phyloP scores from a whole-genome alignment of 139 green algal genomes.

The Micractinium sp. region DNA sequence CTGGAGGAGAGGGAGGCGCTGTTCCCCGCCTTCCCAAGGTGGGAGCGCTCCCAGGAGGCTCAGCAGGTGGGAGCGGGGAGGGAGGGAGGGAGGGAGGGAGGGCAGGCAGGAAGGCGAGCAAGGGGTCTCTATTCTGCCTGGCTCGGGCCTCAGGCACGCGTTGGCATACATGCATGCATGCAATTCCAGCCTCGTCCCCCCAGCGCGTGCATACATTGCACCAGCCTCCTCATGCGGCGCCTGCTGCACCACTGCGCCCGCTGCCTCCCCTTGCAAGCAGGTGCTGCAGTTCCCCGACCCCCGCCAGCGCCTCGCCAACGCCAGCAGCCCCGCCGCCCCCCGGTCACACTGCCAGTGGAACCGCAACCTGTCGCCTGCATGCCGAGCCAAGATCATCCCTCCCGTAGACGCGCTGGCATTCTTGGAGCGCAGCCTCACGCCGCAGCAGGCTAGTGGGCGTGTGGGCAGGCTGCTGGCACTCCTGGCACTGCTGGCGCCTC shows the following conservation, averaged over 20 bases:
- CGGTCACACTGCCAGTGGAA: background rate
- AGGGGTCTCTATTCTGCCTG: too few species aligned
- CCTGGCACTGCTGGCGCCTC: too few species aligned
- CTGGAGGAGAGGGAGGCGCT: too few species aligned
- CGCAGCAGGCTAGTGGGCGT: background rate
- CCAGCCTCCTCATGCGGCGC: too few species aligned
- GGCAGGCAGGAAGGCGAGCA: background rate
- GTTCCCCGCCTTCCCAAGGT: too few species aligned
- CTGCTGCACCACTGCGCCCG: too few species aligned
- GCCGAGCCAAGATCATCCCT: background rate
- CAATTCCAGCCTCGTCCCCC: background rate
- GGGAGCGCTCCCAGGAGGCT: too few species aligned
- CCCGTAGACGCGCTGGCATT: background rate
- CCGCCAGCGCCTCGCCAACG: background rate
- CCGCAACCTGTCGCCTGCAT: background rate
- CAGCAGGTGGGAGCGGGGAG: background rate
- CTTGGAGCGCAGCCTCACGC: background rate
- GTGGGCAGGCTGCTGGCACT: background rate
- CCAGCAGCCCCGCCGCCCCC: too few species aligned
- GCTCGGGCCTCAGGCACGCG: background rate
- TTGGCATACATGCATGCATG: background rate
- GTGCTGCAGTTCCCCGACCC: background rate
- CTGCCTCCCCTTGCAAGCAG: background rate
- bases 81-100: background rate
- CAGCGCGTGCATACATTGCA: background rate